Percentiles rank a stretch among this genome's conserved stretches.
Evolutionary conservation across 345 rosid genomes (phyloP).

Genomic region (Eucalyptus viminalis): DNA sequence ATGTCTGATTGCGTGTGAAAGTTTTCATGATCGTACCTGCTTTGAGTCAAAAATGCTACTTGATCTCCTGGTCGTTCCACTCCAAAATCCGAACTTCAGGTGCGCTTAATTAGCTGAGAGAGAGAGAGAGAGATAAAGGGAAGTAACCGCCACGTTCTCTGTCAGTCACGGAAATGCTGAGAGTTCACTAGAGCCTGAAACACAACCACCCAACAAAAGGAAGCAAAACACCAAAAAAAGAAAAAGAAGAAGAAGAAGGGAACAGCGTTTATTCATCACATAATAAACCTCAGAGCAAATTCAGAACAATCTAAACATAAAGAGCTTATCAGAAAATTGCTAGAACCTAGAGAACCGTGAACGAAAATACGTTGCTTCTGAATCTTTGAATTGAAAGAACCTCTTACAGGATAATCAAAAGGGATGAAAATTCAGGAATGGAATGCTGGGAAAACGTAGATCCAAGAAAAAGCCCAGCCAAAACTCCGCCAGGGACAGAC

Average conservation of each 20-base stretch:
- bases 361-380: not conserved
- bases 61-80: not conserved
- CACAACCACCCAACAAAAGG: not conserved
- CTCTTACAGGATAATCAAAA: not conserved
- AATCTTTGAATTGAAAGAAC: not conserved
- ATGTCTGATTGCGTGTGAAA: not conserved
- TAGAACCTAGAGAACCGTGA: not conserved
- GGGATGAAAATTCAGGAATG: not conserved
- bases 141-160: not conserved
- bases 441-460: not conserved
- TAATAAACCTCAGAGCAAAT: not conserved
- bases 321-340: not conserved
- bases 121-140: not conserved
- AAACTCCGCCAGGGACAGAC: not conserved
- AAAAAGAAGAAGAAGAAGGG: not conserved
- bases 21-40: not conserved
- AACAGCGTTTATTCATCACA: not conserved
- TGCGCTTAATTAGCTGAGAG: not conserved
- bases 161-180: not conserved
- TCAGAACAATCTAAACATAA: not conserved
- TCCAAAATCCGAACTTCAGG: not conserved
- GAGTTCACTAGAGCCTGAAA: not conserved
- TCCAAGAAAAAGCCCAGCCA: not conserved
- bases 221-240: not conserved
- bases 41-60: not conserved